Conservation (phyloP, 2,329 filamentous ascomycete genomes). For the Epichloe sibirici region DNA sequence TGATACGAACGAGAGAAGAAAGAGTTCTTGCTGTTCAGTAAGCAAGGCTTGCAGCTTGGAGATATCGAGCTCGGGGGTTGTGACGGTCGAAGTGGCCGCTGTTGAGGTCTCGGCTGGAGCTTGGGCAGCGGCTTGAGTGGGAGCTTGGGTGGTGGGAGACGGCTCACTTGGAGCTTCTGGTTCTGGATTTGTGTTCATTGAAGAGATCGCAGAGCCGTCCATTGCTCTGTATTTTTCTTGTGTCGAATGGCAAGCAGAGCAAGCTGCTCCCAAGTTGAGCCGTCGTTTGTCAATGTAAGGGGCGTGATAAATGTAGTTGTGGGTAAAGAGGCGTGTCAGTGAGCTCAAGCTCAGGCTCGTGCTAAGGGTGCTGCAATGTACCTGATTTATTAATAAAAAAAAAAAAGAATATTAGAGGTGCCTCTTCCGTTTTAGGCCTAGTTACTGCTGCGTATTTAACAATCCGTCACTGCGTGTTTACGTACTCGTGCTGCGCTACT, state of each 20-base stretch:
- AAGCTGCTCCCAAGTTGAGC: neutral
- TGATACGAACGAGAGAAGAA: slow-evolving; percentile 79
- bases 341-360: neutral
- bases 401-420: no score
- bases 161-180: slow-evolving; percentile 19
- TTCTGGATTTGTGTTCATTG: slow-evolving; percentile 27
- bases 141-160: slow-evolving; percentile 3
- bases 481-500: no score
- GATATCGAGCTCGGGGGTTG: slow-evolving; percentile 73
- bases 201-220: neutral
- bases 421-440: no score
- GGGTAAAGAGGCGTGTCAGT: neutral
- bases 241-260: neutral
- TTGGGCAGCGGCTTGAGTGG: neutral
- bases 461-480: no score
- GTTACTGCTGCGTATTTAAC: no score
- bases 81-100: slow-evolving; percentile 25
- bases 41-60: slow-evolving; percentile 80
- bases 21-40: slow-evolving; percentile 90
- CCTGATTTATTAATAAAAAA: no score
- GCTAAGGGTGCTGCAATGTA: no score
- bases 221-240: neutral
- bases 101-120: slow-evolving; percentile 8
- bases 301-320: neutral
- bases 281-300: neutral